Evolutionary conservation across 164 flowering plant species (phyloP).

Genomic region (Chimonanthus praecox): DNA sequence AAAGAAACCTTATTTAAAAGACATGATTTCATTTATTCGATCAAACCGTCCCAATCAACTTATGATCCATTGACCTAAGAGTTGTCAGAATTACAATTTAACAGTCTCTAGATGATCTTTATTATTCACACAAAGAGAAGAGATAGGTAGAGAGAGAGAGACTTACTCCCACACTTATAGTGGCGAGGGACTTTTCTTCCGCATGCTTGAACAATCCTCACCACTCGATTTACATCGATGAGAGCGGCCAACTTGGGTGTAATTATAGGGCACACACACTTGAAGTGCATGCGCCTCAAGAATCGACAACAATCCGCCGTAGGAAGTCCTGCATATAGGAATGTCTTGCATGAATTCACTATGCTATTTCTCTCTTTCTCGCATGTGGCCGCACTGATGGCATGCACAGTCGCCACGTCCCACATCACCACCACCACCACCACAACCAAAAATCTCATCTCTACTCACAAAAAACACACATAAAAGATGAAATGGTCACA

Average conservation of each 20-base stretch:
- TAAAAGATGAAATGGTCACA: not conserved
- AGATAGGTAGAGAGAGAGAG: conserved; percentile 1
- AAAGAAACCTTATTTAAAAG: no score
- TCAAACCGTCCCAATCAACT: no score
- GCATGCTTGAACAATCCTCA: conserved; percentile 4
- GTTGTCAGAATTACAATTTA: no score
- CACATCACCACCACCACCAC: not conserved
- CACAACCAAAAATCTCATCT: not conserved
- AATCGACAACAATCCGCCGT: conserved; percentile 21
- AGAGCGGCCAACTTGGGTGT: no score
- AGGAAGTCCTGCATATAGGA: conserved; percentile 16
- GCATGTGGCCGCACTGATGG: not conserved
- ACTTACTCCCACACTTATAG: conserved; percentile 8
- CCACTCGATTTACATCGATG: not conserved
- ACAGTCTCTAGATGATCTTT: no score
- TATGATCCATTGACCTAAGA: no score
- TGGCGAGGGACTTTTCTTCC: conserved; percentile 9
- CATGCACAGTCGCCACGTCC: not conserved
- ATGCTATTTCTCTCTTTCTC: not conserved
- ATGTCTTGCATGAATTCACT: conserved; percentile 15
- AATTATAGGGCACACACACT: conserved; percentile 7
- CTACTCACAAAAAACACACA: not conserved
- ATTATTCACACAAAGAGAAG: not conserved
- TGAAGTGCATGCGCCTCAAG: conserved; percentile 12
- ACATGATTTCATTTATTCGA: no score